Conservation (phyloP, 2,329 filamentous ascomycete genomes). For the Xylogone sp. region DNA sequence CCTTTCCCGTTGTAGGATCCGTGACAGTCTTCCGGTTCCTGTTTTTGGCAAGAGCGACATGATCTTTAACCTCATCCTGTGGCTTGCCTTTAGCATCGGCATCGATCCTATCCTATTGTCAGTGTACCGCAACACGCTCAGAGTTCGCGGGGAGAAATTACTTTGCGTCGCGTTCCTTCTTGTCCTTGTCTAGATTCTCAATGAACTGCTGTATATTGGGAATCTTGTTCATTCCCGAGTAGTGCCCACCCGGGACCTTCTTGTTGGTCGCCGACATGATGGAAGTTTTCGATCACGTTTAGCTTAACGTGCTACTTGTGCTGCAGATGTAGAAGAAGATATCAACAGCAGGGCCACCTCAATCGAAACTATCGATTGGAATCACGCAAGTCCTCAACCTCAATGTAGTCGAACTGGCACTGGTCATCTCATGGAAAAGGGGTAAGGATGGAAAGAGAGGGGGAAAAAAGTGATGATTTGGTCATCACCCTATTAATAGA, state of each 20-base stretch:
- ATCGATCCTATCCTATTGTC: background rate
- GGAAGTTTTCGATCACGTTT: background rate
- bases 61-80: constrained; percentile 18
- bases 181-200: constrained; percentile 72
- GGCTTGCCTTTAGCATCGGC: constrained; percentile 37
- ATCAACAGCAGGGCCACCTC: background rate
- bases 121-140: background rate
- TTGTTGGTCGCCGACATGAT: constrained; percentile 20
- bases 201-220: constrained; percentile 87
- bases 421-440: background rate
- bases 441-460: background rate
- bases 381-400: background rate
- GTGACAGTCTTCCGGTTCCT: constrained; percentile 58
- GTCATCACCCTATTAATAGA: no score
- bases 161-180: constrained; percentile 67
- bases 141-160: background rate
- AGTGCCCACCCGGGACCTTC: constrained; percentile 58
- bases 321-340: no score
- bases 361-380: background rate
- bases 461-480: background rate
- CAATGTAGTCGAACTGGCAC: background rate
- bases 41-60: background rate
- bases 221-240: constrained; percentile 78
- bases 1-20: constrained; percentile 82
- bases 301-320: no score